Evolutionary conservation across 805 yeast species (phyloP).

Genomic region (Tetrapisispora namnaoensis): DNA sequence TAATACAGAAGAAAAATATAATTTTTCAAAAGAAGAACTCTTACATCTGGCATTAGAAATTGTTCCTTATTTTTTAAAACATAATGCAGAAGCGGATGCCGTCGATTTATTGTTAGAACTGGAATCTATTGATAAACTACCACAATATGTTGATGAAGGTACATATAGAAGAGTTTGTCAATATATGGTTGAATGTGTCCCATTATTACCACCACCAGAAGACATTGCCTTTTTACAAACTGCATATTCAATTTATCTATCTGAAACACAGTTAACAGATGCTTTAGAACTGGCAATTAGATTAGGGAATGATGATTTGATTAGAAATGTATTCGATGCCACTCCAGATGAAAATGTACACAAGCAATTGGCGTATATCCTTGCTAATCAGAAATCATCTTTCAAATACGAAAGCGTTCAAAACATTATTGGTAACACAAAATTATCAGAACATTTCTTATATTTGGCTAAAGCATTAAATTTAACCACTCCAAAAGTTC

Average conservation of each 20-base stretch:
- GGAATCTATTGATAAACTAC: slow-evolving; percentile 74
- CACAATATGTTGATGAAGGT: slow-evolving; percentile 73
- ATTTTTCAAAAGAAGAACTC: slow-evolving; percentile 35
- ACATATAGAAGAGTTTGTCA: slow-evolving; percentile 85
- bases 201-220: slow-evolving; percentile 90
- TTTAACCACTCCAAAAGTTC: slow-evolving; percentile 79
- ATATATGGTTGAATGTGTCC: slow-evolving; percentile 94
- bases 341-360: slow-evolving; percentile 65
- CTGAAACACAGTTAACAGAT: slow-evolving; percentile 73
- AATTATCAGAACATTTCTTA: slow-evolving; percentile 65
- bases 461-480: slow-evolving; percentile 83
- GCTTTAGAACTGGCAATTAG: slow-evolving; percentile 85
- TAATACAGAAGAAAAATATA: slow-evolving; percentile 8
- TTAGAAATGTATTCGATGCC: slow-evolving; percentile 71
- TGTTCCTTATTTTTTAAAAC: slow-evolving; percentile 82
- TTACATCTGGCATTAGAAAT: slow-evolving; percentile 61
- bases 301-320: slow-evolving; percentile 70
- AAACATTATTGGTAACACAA: slow-evolving; percentile 72
- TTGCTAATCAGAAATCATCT: slow-evolving; percentile 79
- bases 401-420: slow-evolving; percentile 69
- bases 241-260: slow-evolving; percentile 75
- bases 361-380: slow-evolving; percentile 83
- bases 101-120: slow-evolving; percentile 87
- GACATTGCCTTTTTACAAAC: slow-evolving; percentile 78
- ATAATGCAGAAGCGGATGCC: slow-evolving; percentile 97